phyloP scores from a whole-genome alignment of 2,329 filamentous ascomycete genomes.

The Aureobasidium mangrovei region DNA sequence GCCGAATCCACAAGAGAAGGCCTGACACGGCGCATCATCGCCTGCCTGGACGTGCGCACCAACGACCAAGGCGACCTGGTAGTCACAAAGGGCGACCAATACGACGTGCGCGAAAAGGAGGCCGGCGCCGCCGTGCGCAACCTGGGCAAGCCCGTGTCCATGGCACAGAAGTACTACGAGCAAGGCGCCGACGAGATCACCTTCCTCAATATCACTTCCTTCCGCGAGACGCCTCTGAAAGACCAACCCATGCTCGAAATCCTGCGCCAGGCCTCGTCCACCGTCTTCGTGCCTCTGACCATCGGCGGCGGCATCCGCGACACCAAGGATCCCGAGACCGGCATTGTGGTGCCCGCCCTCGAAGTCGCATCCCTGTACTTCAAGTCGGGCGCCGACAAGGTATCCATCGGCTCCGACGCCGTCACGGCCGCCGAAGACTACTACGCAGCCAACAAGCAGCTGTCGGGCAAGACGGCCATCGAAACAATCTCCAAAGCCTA shows the following conservation, averaged over 20 bases:
- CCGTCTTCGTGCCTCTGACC: conserved; percentile 91
- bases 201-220: conserved; percentile 96
- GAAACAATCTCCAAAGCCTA: conserved; percentile 92
- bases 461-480: conserved; percentile 80
- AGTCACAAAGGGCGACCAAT: conserved; percentile 97
- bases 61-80: conserved; percentile 94
- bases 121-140: conserved; percentile 66
- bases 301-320: conserved; percentile 94
- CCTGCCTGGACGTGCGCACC: conserved; percentile 87
- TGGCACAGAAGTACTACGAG: conserved; percentile 89
- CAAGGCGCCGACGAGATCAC: conserved; percentile 95
- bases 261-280: conserved; percentile 72
- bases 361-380: conserved; percentile 97
- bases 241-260: conserved; percentile 97
- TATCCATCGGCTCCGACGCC: conserved; percentile 91
- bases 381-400: conserved; percentile 92
- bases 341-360: conserved; percentile 75
- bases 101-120: conserved; percentile 89
- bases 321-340: conserved; percentile 73
- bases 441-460: conserved; percentile 57
- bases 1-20: conserved; percentile 46
- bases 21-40: conserved; percentile 86
- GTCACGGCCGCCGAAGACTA: conserved; percentile 90
- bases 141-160: conserved; percentile 90
- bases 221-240: conserved; percentile 86